A percentile compares a stretch with the other conserved stretches of the same genome.
These are phyloP conservation scores for Whalleya microplaca DNA, from an alignment of 2,329 filamentous ascomycete species.

Conservation along the genomic window DNA sequence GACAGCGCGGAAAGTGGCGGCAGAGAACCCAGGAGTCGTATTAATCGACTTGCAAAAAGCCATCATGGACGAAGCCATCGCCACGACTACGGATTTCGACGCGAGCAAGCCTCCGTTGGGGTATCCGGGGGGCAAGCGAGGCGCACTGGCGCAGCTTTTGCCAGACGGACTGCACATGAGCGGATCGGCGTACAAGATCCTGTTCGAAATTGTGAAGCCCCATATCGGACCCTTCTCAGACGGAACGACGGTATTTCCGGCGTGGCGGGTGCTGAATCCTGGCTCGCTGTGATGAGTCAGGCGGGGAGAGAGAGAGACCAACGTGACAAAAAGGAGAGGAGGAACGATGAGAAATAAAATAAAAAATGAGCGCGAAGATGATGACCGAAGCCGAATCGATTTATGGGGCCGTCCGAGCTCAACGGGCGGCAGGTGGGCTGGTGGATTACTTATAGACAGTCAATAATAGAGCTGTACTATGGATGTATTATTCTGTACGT, in stretches of 20 bases:
- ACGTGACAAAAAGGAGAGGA: no score
- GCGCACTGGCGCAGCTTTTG: slow-evolving; percentile 56
- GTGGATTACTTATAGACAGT: no score
- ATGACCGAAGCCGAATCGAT: not conserved
- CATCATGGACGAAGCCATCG: slow-evolving; percentile 72
- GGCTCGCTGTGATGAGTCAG: slow-evolving; percentile 23
- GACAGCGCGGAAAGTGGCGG: slow-evolving; percentile 68
- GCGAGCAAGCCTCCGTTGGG: slow-evolving; percentile 51
- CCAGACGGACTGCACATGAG: slow-evolving; percentile 63
- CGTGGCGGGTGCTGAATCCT: slow-evolving; percentile 45
- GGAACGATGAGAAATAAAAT: not conserved
- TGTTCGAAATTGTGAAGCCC: slow-evolving; percentile 53
- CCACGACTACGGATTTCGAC: slow-evolving; percentile 60
- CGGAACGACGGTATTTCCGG: slow-evolving; percentile 49
- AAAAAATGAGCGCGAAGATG: not conserved
- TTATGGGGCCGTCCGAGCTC: not conserved
- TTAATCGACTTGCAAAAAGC: slow-evolving; percentile 81
- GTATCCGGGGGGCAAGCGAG: slow-evolving; percentile 53
- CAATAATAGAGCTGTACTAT: no score
- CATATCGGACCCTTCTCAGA: slow-evolving; percentile 49
- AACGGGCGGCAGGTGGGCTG: no score
- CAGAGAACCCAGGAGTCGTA: slow-evolving; percentile 66
- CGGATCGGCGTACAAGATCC: slow-evolving; percentile 55
- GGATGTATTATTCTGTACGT: no score
- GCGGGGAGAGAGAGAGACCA: not conserved